Evolutionary conservation across 192 early-diverging fungal genomes (phyloP).

Genomic region (Coemansia sp.): DNA sequence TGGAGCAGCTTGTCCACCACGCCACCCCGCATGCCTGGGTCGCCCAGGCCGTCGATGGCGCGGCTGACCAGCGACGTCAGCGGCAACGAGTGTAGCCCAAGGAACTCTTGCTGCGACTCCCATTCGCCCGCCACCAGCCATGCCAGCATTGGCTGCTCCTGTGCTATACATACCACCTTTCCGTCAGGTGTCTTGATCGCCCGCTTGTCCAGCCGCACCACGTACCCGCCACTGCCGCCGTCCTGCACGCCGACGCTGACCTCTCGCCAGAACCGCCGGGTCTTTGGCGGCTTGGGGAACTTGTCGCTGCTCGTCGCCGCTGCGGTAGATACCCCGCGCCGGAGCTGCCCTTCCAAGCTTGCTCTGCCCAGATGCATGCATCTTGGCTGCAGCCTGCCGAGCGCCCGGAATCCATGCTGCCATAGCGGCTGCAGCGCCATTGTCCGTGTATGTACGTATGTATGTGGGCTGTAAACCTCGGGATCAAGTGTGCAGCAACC

Average conservation of each 20-base stretch:
- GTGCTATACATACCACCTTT: conserved; percentile 56
- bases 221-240: conserved; percentile 46
- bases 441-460: too few species aligned
- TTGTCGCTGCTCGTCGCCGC: too few species aligned
- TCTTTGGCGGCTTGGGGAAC: conserved; percentile 23
- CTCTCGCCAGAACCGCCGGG: conserved; percentile 41
- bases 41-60: conserved; percentile 68
- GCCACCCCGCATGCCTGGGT: conserved; percentile 53
- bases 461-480: too few species aligned
- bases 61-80: conserved; percentile 88
- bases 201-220: conserved; percentile 71
- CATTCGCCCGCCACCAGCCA: conserved; percentile 85
- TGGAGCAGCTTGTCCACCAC: conserved; percentile 70
- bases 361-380: too few species aligned
- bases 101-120: conserved; percentile 75
- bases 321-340: too few species aligned
- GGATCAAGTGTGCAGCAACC: too few species aligned
- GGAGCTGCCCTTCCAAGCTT: too few species aligned
- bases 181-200: conserved; percentile 79
- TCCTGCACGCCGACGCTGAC: conserved; percentile 29
- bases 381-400: too few species aligned
- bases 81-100: conserved; percentile 82
- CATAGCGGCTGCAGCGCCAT: too few species aligned
- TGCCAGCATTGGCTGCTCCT: conserved; percentile 60
- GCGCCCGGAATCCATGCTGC: too few species aligned